Percentiles rank a stretch among this genome's conserved stretches.
Conservation (phyloP, 2,329 filamentous ascomycete genomes). For the Chalara sp. region DNA sequence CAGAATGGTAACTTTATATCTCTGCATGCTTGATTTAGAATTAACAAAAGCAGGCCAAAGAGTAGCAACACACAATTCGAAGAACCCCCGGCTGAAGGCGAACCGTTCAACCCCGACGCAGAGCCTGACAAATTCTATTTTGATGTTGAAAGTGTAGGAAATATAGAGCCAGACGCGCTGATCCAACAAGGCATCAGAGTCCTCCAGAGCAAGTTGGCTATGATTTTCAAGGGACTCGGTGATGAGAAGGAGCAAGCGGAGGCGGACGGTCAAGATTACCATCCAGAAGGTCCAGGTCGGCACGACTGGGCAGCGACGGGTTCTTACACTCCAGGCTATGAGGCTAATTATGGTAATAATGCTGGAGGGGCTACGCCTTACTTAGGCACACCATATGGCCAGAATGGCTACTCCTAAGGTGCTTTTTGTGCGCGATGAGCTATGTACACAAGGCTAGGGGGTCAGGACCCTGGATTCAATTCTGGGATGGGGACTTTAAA, state of each 20-base stretch:
- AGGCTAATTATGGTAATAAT: conserved; percentile 58
- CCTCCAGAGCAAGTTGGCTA: conserved; percentile 83
- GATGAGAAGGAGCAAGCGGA: conserved; percentile 54
- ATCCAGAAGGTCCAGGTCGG: conserved; percentile 53
- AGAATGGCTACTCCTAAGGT: conserved; percentile 16
- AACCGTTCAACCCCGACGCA: conserved; percentile 86
- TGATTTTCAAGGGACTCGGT: conserved; percentile 51
- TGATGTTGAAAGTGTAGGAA: conserved; percentile 84
- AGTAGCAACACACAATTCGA: conserved; percentile 76
- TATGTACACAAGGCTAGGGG: too few relatives aligned
- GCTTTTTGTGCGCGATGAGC: too few relatives aligned
- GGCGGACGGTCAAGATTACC: conserved; percentile 38
- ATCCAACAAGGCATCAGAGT: conserved; percentile 83
- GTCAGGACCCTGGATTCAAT: too few relatives aligned
- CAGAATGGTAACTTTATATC: conserved; percentile 67
- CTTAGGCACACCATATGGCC: conserved; percentile 56
- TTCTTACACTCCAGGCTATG: conserved; percentile 55
- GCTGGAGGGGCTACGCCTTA: conserved; percentile 49
- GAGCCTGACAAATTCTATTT: conserved; percentile 83
- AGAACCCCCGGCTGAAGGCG: conserved; percentile 71
- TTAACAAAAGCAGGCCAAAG: conserved; percentile 55
- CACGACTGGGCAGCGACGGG: conserved; percentile 51
- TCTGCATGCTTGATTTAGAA: not conserved
- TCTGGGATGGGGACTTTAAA: too few relatives aligned
- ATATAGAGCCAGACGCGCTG: conserved; percentile 82